Conservation (phyloP, 306 rosid species). For the Psophocarpus tetragonolobus region DNA sequence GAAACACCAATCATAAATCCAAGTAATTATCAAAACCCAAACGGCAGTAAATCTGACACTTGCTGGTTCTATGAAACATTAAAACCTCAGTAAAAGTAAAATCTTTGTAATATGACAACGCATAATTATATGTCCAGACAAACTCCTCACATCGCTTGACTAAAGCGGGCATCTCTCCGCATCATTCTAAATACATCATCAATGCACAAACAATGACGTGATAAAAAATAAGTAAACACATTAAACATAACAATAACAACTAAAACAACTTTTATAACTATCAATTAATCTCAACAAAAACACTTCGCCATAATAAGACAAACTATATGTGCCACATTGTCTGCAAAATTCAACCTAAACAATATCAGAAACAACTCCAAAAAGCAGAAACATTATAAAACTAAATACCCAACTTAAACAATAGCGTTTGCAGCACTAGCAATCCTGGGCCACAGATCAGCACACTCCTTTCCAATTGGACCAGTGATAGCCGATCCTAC, state of each 20-base stretch:
- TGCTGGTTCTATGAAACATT: too few relatives aligned
- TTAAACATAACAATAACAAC: background rate
- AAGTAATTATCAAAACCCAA: too few relatives aligned
- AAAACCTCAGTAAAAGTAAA: too few relatives aligned
- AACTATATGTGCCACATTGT: conserved; percentile 5
- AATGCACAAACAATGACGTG: background rate
- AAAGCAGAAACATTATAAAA: conserved; percentile 1
- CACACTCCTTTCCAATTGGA: conserved; percentile 90
- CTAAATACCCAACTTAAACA: conserved; percentile 40
- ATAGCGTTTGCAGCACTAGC: conserved; percentile 95
- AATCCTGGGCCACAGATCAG: conserved; percentile 93
- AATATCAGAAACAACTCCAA: background rate
- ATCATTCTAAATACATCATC: too few relatives aligned
- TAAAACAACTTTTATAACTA: background rate
- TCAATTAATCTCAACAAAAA: conserved; percentile 9
- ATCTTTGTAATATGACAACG: too few relatives aligned
- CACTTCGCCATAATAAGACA: background rate
- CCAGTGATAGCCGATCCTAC: conserved; percentile 89
- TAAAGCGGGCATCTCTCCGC: too few relatives aligned
- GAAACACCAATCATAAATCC: too few relatives aligned
- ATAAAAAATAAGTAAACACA: background rate
- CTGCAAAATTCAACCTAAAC: conserved; percentile 11
- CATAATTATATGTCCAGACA: too few relatives aligned
- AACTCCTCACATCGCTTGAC: too few relatives aligned
- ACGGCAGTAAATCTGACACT: too few relatives aligned